These are phyloP conservation scores for Neofusicoccum parvum DNA, from an alignment of 2,329 filamentous ascomycete genomes.

Conservation along the genomic window DNA sequence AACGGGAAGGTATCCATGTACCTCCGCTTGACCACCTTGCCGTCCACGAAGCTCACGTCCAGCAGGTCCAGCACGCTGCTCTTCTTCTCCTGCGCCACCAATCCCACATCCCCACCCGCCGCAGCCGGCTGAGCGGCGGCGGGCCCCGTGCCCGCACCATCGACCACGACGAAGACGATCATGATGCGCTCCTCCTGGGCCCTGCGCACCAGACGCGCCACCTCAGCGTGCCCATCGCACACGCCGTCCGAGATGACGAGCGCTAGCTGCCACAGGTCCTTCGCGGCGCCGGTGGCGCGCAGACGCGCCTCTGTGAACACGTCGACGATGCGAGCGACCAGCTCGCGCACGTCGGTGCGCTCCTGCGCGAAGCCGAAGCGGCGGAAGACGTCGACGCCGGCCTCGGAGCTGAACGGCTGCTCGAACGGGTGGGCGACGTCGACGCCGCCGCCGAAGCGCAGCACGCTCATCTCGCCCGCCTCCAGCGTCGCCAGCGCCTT, in stretches of 20 bases:
- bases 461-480: constrained; percentile 86
- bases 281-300: constrained; percentile 51
- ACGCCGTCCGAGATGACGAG: constrained; percentile 93
- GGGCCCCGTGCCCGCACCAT: constrained; percentile 50
- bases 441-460: constrained; percentile 84
- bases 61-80: constrained; percentile 84
- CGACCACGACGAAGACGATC: constrained; percentile 97
- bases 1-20: constrained; percentile 98
- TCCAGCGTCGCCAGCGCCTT: constrained; percentile 89
- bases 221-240: constrained; percentile 83
- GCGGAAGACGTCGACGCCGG: constrained; percentile 81
- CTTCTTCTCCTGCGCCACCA: constrained; percentile 40
- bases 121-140: no score
- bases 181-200: constrained; percentile 94
- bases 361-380: constrained; percentile 84
- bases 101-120: constrained; percentile 36
- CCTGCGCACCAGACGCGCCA: constrained; percentile 79
- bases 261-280: constrained; percentile 85
- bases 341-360: constrained; percentile 78
- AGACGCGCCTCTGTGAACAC: constrained; percentile 77
- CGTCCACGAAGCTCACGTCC: constrained; percentile 78
- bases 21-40: constrained; percentile 75
- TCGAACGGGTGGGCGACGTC: constrained; percentile 85
- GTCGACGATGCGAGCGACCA: constrained; percentile 77
- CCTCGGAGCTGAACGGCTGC: constrained; percentile 76